phyloP scores from a whole-genome alignment of 176 grass and related monocot species.

The Puccinellia tenuiflora region DNA sequence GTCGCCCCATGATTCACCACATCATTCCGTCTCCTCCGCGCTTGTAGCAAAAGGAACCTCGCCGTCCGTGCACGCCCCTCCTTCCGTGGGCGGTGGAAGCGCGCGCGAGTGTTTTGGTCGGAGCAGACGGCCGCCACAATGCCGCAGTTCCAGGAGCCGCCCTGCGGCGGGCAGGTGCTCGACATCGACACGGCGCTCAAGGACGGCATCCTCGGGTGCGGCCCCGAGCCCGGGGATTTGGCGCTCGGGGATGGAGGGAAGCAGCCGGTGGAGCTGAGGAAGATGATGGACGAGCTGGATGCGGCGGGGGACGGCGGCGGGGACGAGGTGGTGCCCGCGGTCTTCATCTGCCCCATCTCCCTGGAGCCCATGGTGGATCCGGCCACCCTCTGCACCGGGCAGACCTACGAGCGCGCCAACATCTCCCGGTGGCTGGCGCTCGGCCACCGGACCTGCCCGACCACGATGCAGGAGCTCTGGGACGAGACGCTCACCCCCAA shows the following conservation, averaged over 20 bases:
- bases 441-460: slow-evolving; percentile 91
- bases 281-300: slow-evolving; percentile 95
- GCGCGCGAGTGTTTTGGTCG: neutral
- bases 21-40: slow-evolving; percentile 35
- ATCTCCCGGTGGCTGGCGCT: slow-evolving; percentile 80
- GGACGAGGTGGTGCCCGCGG: slow-evolving; percentile 62
- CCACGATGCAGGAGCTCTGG: slow-evolving; percentile 99
- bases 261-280: slow-evolving; percentile 58
- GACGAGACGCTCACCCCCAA: slow-evolving; percentile 84
- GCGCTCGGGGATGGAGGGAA: slow-evolving; percentile 33
- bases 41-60: slow-evolving; percentile 15
- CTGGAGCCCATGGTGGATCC: slow-evolving; percentile 99
- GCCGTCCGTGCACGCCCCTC: slow-evolving; percentile 6
- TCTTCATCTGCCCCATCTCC: slow-evolving; percentile 98
- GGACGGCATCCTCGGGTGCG: slow-evolving; percentile 77
- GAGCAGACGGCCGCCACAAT: slow-evolving; percentile 28
- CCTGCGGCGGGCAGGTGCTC: slow-evolving; percentile 82
- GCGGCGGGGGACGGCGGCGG: slow-evolving; percentile 49
- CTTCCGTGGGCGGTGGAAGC: neutral
- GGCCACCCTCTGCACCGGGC: slow-evolving; percentile 94
- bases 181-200: slow-evolving; percentile 96
- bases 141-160: slow-evolving; percentile 79
- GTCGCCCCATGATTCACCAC: slow-evolving; percentile 51
- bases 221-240: slow-evolving; percentile 23
- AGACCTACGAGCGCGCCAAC: slow-evolving; percentile 92